phyloP scores from a whole-genome alignment of 169 alveolate species.

The Hepatocystis sp. region DNA sequence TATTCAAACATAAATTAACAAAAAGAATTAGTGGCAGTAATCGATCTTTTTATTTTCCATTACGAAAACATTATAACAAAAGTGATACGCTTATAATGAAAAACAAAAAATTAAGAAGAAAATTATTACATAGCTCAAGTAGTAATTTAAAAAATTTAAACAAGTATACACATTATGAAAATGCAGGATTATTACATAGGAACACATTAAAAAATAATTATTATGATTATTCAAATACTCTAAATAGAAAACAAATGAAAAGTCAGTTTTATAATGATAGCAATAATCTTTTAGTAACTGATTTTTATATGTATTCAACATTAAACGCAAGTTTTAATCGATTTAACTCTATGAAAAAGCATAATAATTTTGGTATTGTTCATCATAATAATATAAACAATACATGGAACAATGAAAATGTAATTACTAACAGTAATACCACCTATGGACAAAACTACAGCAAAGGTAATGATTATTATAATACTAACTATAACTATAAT shows the following conservation, averaged over 20 bases:
- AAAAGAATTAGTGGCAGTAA: slow-evolving; percentile 9
- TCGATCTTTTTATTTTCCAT: not conserved
- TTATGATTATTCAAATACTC: slow-evolving; percentile 3
- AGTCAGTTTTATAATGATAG: slow-evolving; percentile 36
- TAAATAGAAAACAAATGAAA: slow-evolving; percentile 22
- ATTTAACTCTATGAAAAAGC: slow-evolving; percentile 12
- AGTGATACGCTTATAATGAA: slow-evolving; percentile 16
- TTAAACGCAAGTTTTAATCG: slow-evolving; percentile 32
- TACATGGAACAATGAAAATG: slow-evolving; percentile 1
- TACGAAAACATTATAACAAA: slow-evolving; percentile 9
- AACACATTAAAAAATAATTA: slow-evolving; percentile 30
- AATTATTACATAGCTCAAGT: not conserved
- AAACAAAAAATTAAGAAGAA: slow-evolving; percentile 3
- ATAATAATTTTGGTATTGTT: slow-evolving; percentile 1
- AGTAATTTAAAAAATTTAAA: slow-evolving; percentile 2
- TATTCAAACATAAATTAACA: slow-evolving; percentile 12
- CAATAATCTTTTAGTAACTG: slow-evolving; percentile 28
- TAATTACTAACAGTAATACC: not conserved
- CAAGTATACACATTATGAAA: slow-evolving; percentile 6
- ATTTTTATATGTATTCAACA: slow-evolving; percentile 54
- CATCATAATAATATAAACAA: not conserved
- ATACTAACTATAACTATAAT: not conserved
- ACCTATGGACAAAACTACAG: slow-evolving; percentile 1
- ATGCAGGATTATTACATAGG: slow-evolving; percentile 14
- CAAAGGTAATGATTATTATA: not conserved